Conservation (phyloP, 768 basidiomycete genomes). For the Flagelloscypha sp. region DNA sequence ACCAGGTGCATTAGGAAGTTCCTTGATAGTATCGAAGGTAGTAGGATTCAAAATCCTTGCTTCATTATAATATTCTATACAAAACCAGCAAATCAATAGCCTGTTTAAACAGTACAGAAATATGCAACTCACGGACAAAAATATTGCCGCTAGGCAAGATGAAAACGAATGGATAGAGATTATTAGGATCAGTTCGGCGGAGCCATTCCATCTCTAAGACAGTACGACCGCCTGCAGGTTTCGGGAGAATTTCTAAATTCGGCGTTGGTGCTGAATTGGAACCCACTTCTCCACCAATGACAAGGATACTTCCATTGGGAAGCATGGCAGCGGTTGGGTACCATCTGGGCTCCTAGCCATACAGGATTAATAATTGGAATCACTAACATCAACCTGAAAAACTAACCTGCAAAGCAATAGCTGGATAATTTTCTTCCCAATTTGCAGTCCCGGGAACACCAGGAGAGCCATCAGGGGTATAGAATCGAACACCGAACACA, state of each 20-base stretch:
- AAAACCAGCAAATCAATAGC: neutral
- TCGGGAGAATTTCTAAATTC: constrained; percentile 65
- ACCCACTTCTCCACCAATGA: constrained; percentile 69
- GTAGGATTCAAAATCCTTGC: constrained; percentile 64
- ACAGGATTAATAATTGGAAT: neutral
- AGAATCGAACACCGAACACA: constrained; percentile 66
- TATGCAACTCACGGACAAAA: constrained; percentile 53
- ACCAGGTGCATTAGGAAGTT: constrained; percentile 67
- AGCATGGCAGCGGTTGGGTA: constrained; percentile 62
- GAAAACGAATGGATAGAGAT: constrained; percentile 71
- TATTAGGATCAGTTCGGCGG: constrained; percentile 66
- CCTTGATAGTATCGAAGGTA: constrained; percentile 51
- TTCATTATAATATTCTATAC: constrained; percentile 68
- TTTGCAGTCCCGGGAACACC: constrained; percentile 71
- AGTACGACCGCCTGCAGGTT: constrained; percentile 55
- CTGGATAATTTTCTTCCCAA: constrained; percentile 65
- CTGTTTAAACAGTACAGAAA: neutral
- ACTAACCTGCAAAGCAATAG: constrained; percentile 53
- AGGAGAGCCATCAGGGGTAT: constrained; percentile 56
- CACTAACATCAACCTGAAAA: constrained; percentile 1
- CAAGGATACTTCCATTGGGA: constrained; percentile 65
- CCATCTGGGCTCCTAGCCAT: constrained; percentile 52
- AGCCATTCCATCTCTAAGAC: constrained; percentile 57
- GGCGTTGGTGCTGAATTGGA: constrained; percentile 61
- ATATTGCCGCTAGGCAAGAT: constrained; percentile 62